Conservation (phyloP, 768 basidiomycete species). For the Amanita rubescens region DNA sequence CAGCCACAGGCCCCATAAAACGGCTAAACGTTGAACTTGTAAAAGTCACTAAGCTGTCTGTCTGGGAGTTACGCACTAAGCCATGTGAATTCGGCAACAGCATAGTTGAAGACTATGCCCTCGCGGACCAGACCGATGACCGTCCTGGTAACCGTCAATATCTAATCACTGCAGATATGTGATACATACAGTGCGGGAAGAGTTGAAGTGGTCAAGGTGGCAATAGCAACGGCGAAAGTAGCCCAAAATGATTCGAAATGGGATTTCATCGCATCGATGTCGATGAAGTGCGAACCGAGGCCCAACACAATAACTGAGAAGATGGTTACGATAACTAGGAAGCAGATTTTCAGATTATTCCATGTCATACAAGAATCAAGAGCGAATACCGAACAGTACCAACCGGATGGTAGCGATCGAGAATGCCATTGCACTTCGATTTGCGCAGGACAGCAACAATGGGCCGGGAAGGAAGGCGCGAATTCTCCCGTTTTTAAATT, state of each 20-base stretch:
- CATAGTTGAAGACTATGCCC: constrained; percentile 33
- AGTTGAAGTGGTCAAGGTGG: constrained; percentile 30
- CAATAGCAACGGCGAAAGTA: constrained; percentile 30
- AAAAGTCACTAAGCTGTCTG: neutral
- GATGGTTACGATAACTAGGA: constrained; percentile 10
- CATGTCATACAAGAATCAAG: neutral
- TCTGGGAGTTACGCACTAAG: constrained; percentile 21
- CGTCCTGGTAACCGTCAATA: constrained; percentile 18
- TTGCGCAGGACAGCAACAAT: too few relatives aligned
- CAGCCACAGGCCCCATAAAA: constrained; percentile 42
- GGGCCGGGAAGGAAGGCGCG: too few relatives aligned
- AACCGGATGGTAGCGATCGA: too few relatives aligned
- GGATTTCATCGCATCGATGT: constrained; percentile 10
- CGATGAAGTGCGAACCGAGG: constrained; percentile 20
- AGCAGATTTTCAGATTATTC: neutral
- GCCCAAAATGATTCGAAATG: constrained; percentile 12
- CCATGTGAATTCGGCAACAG: constrained; percentile 32
- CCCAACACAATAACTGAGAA: constrained; percentile 19
- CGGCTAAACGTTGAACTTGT: constrained; percentile 17
- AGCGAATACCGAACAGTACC: neutral
- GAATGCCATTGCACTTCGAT: too few relatives aligned
- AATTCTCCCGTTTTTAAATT: too few relatives aligned
- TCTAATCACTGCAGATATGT: neutral
- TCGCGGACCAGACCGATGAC: constrained; percentile 27
- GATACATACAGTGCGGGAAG: constrained; percentile 31